Base-by-base conservation (phyloP, 2,329 filamentous ascomycete genomes). In the Raffaelea arxii region DNA sequence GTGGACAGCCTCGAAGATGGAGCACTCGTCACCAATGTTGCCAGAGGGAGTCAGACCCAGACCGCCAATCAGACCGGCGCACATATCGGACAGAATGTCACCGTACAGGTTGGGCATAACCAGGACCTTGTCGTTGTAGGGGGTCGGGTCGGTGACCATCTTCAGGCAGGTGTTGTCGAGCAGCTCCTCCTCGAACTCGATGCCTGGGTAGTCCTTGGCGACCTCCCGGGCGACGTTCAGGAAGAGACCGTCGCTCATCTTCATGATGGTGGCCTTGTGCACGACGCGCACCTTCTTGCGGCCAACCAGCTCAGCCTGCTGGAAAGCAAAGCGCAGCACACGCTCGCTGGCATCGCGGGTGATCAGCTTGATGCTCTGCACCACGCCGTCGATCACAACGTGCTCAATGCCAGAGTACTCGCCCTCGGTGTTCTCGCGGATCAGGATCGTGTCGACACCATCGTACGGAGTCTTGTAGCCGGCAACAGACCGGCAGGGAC, bases 231-330 rank as follows among this genome's bases (percentile, higher is more conserved):
- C 92, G 53, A 85, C 88, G 68, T 78, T 86, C 58, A 98, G 79
- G 82, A 98, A 98, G 52, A 98, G 86, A 72, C 92, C 92, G 68
- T 98, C 92, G 65, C 85, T 91, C 87, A 96, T 94, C 82, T 98
- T 98, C 92, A 98, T 98, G 75, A 98, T 98, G 64, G 92, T 97
- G 67, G 92, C 92, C 81, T 98, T 98, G 85, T 98, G 92, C 54
- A 97, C 90, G 50, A 89, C 91, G 63, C 90, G 88, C 62, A 97
- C 91, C 85, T 96, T 96, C 66, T 82, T 90, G 76, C 87, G 86
- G 71, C 90, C 89, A 62, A 96, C 85, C 59, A 87, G 80, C 69
- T 92, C 78, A 58, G 92, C 92, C 67, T 98, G 89, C 74, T 98
- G 91, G 82, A 98, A 98, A 60, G 94, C 92, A 68, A 89, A 98